Percentiles rank a stretch among this genome's conserved stretches.
These are phyloP conservation scores for California macrophylla DNA, from an alignment of 441 rosid species.

Conservation along the genomic window DNA sequence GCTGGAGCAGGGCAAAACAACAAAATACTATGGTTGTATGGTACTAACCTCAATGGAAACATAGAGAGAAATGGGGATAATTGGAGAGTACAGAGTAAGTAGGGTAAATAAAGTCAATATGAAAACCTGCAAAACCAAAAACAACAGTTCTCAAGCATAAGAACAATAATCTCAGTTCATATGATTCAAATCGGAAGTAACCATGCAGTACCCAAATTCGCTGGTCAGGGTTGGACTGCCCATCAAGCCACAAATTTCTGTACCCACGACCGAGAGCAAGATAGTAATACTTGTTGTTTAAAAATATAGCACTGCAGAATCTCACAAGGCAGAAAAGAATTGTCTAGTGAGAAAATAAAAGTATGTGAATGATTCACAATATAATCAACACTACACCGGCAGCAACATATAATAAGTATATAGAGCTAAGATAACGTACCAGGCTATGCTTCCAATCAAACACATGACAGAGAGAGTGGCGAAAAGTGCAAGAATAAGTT, in stretches of 20 bases:
- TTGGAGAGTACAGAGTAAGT: conserved; percentile 84
- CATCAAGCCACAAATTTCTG: conserved; percentile 25
- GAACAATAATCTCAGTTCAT: neutral
- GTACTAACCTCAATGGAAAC: conserved; percentile 89
- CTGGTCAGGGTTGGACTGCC: conserved; percentile 54
- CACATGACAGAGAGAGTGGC: conserved; percentile 81
- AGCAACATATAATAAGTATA: conserved; percentile 9
- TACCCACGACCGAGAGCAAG: conserved; percentile 39
- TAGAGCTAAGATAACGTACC: conserved; percentile 35
- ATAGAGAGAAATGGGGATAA: conserved; percentile 90
- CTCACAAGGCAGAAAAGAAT: conserved; percentile 14
- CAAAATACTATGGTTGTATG: conserved; percentile 7
- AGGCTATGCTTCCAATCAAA: conserved; percentile 80
- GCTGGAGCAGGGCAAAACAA: conserved; percentile 11
- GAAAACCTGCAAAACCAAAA: conserved; percentile 50
- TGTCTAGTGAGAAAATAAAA: neutral
- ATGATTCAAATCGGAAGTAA: conserved; percentile 12
- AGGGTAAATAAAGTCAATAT: conserved; percentile 77
- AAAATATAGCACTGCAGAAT: conserved; percentile 73
- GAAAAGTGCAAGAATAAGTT: conserved; percentile 81
- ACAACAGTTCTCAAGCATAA: conserved; percentile 16
- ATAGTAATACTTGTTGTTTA: conserved; percentile 56
- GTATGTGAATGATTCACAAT: neutral
- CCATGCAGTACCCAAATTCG: conserved; percentile 46
- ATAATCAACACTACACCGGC: neutral